Evolutionary conservation across 2,329 filamentous ascomycete genomes (phyloP).

Genomic region (Scopulariopsis brevicaulis): DNA sequence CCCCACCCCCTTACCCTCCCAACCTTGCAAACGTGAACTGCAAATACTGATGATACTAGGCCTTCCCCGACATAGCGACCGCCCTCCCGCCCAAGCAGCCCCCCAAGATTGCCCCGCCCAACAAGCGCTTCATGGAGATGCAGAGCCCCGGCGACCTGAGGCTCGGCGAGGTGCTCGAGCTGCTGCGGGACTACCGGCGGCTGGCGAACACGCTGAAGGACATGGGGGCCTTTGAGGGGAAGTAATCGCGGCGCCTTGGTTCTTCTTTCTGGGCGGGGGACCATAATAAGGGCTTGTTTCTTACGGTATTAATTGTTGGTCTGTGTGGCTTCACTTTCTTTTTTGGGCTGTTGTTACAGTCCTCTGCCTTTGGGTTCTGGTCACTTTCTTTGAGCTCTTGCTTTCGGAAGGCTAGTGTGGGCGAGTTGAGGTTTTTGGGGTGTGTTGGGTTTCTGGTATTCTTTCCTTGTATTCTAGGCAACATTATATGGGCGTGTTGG

Average conservation of each 20-base stretch:
- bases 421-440: background rate
- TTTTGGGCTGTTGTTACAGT: too few relatives aligned
- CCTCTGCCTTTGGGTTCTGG: too few relatives aligned
- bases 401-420: too few relatives aligned
- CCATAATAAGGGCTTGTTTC: too few relatives aligned
- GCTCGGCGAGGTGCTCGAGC: slow-evolving; percentile 60
- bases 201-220: slow-evolving; percentile 55
- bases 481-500: background rate
- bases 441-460: background rate
- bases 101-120: slow-evolving; percentile 51
- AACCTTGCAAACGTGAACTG: background rate
- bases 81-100: slow-evolving; percentile 41
- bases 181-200: slow-evolving; percentile 65
- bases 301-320: too few relatives aligned
- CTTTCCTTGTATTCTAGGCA: background rate
- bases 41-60: slow-evolving; percentile 22
- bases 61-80: slow-evolving; percentile 48
- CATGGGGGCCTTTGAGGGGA: slow-evolving; percentile 42
- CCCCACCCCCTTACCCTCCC: slow-evolving; percentile 1
- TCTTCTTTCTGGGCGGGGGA: too few relatives aligned
- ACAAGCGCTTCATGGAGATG: slow-evolving; percentile 62
- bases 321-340: too few relatives aligned
- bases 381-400: too few relatives aligned
- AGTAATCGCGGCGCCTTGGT: background rate
- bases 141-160: slow-evolving; percentile 59